Evolutionary conservation across 1,284 basidiomycete species (phyloP).

Genomic region (Pseudomicrostroma phylloplanum): DNA sequence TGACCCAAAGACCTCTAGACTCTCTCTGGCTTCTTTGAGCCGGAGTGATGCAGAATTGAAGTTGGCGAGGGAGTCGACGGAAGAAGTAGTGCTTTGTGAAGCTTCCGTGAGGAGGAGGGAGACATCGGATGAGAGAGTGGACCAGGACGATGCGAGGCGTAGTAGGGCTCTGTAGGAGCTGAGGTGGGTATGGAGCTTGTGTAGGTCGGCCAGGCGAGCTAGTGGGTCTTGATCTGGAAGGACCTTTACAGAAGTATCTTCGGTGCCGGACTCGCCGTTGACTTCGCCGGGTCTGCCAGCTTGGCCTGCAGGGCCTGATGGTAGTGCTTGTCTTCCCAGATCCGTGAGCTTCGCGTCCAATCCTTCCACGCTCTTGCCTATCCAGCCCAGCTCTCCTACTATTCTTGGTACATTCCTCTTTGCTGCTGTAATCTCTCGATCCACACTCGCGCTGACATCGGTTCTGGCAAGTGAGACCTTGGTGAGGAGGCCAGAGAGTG

Average conservation of each 20-base stretch:
- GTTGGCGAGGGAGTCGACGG: neutral
- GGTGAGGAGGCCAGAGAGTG: neutral
- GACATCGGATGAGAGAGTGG: neutral
- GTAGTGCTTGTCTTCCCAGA: neutral
- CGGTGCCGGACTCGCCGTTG: neutral
- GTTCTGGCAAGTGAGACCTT: neutral
- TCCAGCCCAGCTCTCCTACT: neutral
- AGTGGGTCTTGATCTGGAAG: neutral
- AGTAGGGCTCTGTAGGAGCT: neutral
- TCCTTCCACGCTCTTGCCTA: neutral
- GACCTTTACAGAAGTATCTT: too few species aligned
- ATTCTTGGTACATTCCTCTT: neutral
- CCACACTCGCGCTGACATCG: constrained; percentile 1
- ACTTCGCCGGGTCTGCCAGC: neutral
- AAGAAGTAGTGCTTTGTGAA: neutral
- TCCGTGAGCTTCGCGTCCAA: neutral
- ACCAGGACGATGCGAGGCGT: constrained; percentile 4
- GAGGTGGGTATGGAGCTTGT: neutral
- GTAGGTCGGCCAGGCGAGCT: neutral
- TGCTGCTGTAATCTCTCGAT: neutral
- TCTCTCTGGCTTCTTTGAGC: constrained; percentile 1
- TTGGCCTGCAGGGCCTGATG: neutral
- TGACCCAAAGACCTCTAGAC: neutral
- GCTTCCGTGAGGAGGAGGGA: constrained; percentile 5
- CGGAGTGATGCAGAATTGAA: constrained; percentile 2